Evolutionary conservation across 306 rosid species (phyloP), one percentile per base, ranked within the genome.

Genomic region (Vicia villosa): DNA sequence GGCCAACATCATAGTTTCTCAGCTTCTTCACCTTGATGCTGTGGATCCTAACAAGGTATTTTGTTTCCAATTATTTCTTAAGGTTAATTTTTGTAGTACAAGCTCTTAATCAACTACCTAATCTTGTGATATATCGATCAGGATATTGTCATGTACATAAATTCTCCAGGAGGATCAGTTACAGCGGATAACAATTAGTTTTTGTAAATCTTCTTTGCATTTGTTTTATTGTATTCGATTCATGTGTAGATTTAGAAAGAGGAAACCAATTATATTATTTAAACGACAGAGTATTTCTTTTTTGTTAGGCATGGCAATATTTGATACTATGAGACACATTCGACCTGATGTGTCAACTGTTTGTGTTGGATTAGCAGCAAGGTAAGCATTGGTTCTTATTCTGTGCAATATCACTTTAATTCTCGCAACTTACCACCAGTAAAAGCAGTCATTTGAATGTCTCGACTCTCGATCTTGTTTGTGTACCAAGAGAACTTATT

Each of bases 161-260:
- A 95, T 79, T 95, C 99, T 70, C 99, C 99, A 0, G 99, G 99
- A 79, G 99, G 99, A 78, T 95, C 99, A 0, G 99, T 95, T 76
- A 95, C 99, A 32, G 97, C 97, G 63, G 97, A 97, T 94, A 91
- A 80, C 67, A 10, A 45, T 16, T 36, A 14, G 68, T 62, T 54
- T 12, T 45, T n/a, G 69, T 52, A 66, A 68, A 24, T 77, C 50
- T 74, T 67, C 4, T 24, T 24, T 3, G 69, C 54, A 19, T 19
- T 22, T 42, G 28, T 24, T 16, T 17, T 8, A 3, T 17, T 49
- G 9, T 3, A 49, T 68, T 26, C 28, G 38, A 11, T 52, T 45
- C 38, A 38, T 26, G 37, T 22, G 1, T 28, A 41, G 26, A 8
- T 54, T 65, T 0, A n/a, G 13, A 24, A 61, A 64, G 6, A 24